phyloP scores from a whole-genome alignment of 2,329 filamentous ascomycete species.

The Penicillium fuscoglaucum region DNA sequence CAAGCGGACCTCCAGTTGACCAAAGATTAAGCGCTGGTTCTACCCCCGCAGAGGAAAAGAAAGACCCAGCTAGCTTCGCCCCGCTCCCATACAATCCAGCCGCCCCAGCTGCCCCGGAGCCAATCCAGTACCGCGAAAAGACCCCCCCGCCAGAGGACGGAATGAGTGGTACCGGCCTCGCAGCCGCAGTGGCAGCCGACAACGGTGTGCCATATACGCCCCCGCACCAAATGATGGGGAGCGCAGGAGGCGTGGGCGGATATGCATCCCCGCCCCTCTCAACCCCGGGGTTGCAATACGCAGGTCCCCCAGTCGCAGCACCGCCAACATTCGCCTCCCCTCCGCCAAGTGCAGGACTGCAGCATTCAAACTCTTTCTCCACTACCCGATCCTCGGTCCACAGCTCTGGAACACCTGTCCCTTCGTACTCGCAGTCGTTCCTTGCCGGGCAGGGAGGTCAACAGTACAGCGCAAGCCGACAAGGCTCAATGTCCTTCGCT shows the following conservation, averaged over 20 bases:
- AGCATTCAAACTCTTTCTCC: slow-evolving; percentile 29
- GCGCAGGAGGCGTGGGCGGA: slow-evolving; percentile 16
- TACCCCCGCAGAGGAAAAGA: slow-evolving; percentile 23
- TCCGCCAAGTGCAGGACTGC: slow-evolving; percentile 38
- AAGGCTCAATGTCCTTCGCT: slow-evolving; percentile 31
- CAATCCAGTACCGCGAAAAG: slow-evolving; percentile 65
- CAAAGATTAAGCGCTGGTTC: slow-evolving; percentile 18
- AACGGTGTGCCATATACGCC: slow-evolving; percentile 35
- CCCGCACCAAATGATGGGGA: slow-evolving; percentile 27
- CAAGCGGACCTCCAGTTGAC: slow-evolving; percentile 19
- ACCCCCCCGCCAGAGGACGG: slow-evolving; percentile 63
- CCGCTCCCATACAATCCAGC: slow-evolving; percentile 67
- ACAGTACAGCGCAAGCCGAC: slow-evolving; percentile 9
- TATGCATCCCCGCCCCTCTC: slow-evolving; percentile 27
- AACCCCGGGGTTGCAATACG: slow-evolving; percentile 22
- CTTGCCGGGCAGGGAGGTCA: slow-evolving; percentile 17
- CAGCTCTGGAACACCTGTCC: slow-evolving; percentile 24
- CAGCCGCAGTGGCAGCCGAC: slow-evolving; percentile 44
- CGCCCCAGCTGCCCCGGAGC: slow-evolving; percentile 65
- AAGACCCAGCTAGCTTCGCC: slow-evolving; percentile 41
- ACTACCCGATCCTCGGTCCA: slow-evolving; percentile 26
- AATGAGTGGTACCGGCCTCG: slow-evolving; percentile 48
- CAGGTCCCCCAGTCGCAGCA: slow-evolving; percentile 19
- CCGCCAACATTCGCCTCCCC: slow-evolving; percentile 36
- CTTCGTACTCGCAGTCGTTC: slow-evolving; percentile 33